Evolutionary conservation across 2,329 filamentous ascomycete species (phyloP).

Genomic region (Periglandula ipomoeae): DNA sequence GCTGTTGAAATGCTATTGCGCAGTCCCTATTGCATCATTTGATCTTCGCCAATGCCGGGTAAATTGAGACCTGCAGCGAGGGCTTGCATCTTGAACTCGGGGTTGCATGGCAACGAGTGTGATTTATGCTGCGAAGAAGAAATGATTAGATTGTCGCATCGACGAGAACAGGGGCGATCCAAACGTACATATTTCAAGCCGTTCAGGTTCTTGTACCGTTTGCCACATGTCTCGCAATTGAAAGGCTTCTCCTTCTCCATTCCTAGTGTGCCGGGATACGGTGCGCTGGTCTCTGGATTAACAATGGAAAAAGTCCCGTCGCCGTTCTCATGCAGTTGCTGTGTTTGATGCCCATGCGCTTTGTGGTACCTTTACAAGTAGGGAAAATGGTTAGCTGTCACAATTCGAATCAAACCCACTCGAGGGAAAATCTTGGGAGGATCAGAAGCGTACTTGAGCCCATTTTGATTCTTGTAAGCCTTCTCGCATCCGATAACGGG

Average conservation of each 20-base stretch:
- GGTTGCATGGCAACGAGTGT: conserved; percentile 83
- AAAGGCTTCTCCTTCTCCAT: conserved; percentile 99
- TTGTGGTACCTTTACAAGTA: conserved; percentile 50
- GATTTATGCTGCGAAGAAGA: conserved; percentile 50
- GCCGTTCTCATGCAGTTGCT: conserved; percentile 91
- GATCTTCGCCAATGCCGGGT: conserved; percentile 37
- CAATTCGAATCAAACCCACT: not conserved
- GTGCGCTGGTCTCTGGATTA: conserved; percentile 86
- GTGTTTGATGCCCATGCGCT: conserved; percentile 88
- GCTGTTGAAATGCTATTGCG: not conserved
- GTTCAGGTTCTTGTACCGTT: conserved; percentile 98
- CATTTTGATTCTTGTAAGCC: conserved; percentile 99
- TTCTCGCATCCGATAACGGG: conserved; percentile 98
- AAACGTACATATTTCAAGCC: conserved; percentile 81
- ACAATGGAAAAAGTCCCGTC: conserved; percentile 98
- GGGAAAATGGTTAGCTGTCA: not conserved
- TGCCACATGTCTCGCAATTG: conserved; percentile 92
- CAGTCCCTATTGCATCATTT: conserved; percentile 23
- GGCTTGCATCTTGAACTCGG: conserved; percentile 52
- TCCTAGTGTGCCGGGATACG: conserved; percentile 92
- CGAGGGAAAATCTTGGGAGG: not conserved
- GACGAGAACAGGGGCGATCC: not conserved
- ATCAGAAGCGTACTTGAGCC: conserved; percentile 66
- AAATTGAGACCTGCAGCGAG: conserved; percentile 34
- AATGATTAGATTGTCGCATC: conserved; percentile 20